Conservation (phyloP, 2,329 filamentous ascomycete genomes). For the Aaosphaeria arxii region DNA sequence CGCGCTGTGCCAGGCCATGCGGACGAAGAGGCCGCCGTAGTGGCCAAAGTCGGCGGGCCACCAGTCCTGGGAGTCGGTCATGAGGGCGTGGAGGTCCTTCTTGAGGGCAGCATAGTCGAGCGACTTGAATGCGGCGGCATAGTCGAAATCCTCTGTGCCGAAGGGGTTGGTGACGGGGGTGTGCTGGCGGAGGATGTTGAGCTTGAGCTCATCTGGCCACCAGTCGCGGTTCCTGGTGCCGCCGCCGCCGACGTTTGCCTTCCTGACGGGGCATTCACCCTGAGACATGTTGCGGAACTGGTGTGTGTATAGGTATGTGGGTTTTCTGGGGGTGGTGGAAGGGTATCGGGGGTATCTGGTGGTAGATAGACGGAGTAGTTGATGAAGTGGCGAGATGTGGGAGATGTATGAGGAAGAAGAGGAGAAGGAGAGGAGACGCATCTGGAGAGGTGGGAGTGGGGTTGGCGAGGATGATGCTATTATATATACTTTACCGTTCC, state of each 20-base stretch:
- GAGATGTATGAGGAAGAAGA: too few species aligned
- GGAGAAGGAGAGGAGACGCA: too few species aligned
- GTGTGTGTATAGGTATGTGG: background rate
- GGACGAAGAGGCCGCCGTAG: slow-evolving; percentile 77
- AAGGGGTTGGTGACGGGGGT: slow-evolving; percentile 62
- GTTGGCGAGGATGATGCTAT: too few species aligned
- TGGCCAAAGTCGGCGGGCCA: slow-evolving; percentile 82
- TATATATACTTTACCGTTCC: too few species aligned
- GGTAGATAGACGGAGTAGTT: background rate
- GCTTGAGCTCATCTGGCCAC: slow-evolving; percentile 68
- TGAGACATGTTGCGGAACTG: slow-evolving; percentile 17
- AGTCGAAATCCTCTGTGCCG: slow-evolving; percentile 63
- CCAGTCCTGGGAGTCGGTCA: slow-evolving; percentile 78
- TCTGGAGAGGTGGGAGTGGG: too few species aligned
- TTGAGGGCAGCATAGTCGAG: slow-evolving; percentile 70
- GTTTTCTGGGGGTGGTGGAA: background rate
- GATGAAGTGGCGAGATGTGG: too few species aligned
- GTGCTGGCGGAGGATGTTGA: slow-evolving; percentile 74
- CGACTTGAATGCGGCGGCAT: slow-evolving; percentile 68
- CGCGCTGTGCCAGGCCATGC: slow-evolving; percentile 78
- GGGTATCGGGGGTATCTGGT: background rate
- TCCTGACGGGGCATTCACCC: slow-evolving; percentile 34
- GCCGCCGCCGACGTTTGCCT: slow-evolving; percentile 47
- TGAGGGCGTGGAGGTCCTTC: slow-evolving; percentile 67
- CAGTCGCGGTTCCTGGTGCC: slow-evolving; percentile 69